Base-by-base conservation (phyloP, 1,284 basidiomycete genomes). In the Pterulicium gracile region DNA sequence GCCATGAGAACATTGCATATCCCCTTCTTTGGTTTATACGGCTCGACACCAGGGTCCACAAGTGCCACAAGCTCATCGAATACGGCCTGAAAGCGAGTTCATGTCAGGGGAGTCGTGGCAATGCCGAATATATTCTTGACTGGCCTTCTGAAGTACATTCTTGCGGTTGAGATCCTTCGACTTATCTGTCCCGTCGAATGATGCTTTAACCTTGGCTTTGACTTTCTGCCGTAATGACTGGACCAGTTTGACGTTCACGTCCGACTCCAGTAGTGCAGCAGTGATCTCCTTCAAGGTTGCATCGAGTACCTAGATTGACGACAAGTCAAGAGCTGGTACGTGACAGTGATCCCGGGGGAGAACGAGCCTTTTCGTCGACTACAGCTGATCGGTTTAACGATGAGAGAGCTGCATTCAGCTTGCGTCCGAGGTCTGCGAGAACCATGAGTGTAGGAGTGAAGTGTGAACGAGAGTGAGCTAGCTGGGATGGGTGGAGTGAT, bases 221-320 rank as follows among this genome's bases (percentile, higher is more conserved):
- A 98, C 92, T 60, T 92, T 91, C 53, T 86, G 81, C 52, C 94
- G 78, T 48, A 98, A 66, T 47, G 81, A 79, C 5, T 89, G 77
- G 20, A 98, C 96, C 18, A 98, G 80, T 62, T 94, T 95, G 57
- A 99, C 95, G 60, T 98, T 99, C 50, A 99, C 95, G 66, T 99
- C 96, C 21, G 93, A 87, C 66, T 97, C 93, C 45, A 98, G 78
- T 42, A 99, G 71, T 2, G 95, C 96, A 20, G 90, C 76, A 52
- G 90, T 93, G 53, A 99, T 89, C 65, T 95, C 89, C 67, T 98
- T 98, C 54, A 99, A 79, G 12, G 92, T 81, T 3, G 81, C 81
- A 69, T 98, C 95, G 57, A 98, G 81, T 42, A 93, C 90, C 92
- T 88, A 56, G 35, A 34, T 27, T 47, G 27, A 22, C 43, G 47